These are phyloP conservation scores for Scutellaria minor DNA, from an alignment of 257 asterid species.

Conservation along the genomic window DNA sequence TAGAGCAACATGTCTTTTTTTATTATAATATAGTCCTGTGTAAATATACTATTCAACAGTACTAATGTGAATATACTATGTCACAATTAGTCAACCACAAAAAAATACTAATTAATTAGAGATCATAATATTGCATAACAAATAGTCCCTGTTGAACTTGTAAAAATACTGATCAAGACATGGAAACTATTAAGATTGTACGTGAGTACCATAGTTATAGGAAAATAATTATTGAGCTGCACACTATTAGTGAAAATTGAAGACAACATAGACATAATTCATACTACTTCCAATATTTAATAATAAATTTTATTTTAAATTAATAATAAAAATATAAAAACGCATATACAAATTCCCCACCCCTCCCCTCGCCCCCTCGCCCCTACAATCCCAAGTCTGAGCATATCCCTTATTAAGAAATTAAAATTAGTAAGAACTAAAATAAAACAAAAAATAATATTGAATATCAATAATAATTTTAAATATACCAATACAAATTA, in stretches of 20 bases:
- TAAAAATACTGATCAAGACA: not conserved
- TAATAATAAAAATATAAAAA: not conserved
- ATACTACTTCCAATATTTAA: not conserved
- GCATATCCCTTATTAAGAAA: too few relatives aligned
- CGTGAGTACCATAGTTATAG: not conserved
- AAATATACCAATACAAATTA: too few relatives aligned
- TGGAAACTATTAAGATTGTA: not conserved
- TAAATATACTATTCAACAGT: not conserved
- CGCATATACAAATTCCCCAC: not conserved
- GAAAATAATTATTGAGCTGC: not conserved
- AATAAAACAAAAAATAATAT: too few relatives aligned
- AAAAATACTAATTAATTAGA: not conserved
- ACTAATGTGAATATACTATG: not conserved
- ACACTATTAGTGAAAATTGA: not conserved
- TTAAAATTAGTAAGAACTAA: too few relatives aligned
- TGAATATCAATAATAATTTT: too few relatives aligned
- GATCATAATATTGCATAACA: not conserved
- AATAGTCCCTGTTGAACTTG: not conserved
- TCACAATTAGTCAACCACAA: conserved; percentile 19
- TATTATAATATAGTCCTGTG: not conserved
- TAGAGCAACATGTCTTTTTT: not conserved
- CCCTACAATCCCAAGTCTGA: too few relatives aligned
- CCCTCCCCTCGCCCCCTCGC: not conserved
- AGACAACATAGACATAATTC: not conserved
- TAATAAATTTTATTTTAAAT: not conserved